These are phyloP conservation scores for Fusarium devonianum DNA, from an alignment of 2,329 filamentous ascomycete genomes.

Conservation along the genomic window DNA sequence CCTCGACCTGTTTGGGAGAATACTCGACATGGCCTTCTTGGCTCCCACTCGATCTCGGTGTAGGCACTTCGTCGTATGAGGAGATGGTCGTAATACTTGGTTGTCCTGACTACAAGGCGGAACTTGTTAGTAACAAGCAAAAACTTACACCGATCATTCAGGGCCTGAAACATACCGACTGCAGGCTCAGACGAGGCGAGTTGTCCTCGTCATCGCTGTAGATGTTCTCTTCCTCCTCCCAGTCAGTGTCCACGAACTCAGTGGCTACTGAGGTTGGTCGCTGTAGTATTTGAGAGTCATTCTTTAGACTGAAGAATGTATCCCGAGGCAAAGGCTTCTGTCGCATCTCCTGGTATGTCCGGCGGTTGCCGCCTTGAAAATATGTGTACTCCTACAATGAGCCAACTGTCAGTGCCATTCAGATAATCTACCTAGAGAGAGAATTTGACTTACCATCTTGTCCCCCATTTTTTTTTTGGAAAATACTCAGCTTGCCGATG, in stretches of 20 bases:
- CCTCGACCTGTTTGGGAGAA: conserved; percentile 73
- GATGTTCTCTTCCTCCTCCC: conserved; percentile 71
- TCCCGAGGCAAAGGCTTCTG: conserved; percentile 60
- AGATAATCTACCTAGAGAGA: neutral
- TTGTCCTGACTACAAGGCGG: conserved; percentile 64
- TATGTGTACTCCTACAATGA: conserved; percentile 47
- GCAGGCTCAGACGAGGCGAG: conserved; percentile 71
- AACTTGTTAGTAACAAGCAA: conserved; percentile 18
- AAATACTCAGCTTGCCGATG: conserved; percentile 15
- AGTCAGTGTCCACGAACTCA: conserved; percentile 80
- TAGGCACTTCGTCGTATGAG: conserved; percentile 83
- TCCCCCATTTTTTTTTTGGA: conserved; percentile 6
- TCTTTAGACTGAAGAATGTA: conserved; percentile 67
- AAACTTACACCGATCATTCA: conserved; percentile 1
- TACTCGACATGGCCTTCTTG: conserved; percentile 67
- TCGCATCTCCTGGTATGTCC: conserved; percentile 59
- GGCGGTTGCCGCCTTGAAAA: conserved; percentile 47
- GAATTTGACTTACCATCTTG: conserved; percentile 47
- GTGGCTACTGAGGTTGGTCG: conserved; percentile 76
- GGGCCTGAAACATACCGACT: conserved; percentile 67
- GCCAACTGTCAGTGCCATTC: conserved; percentile 2
- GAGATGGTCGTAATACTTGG: conserved; percentile 86
- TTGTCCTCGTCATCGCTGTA: conserved; percentile 68
- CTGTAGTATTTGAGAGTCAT: conserved; percentile 52
- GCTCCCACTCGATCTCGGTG: conserved; percentile 72